Evolutionary conservation across 202 grass and related monocot species (phyloP), one percentile per base, ranked within the genome.

Genomic region (Setaria viridis): DNA sequence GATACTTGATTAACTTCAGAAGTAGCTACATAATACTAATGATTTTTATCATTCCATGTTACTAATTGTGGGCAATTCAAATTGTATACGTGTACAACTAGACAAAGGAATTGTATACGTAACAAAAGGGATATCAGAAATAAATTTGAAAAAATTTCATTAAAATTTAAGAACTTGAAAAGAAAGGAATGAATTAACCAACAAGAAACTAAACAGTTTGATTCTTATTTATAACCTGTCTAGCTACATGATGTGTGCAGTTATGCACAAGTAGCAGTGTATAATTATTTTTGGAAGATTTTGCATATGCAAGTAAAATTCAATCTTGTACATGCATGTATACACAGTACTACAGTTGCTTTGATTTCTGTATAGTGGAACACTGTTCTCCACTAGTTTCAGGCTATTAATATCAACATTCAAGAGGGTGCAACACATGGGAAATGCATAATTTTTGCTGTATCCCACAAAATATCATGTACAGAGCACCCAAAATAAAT

Each of bases 31-130:
- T 14, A 50, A 39, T 2, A 30, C 15, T 34, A 70, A 43, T 19
- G 39, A 35, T 70, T 9, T 1, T 48, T 85, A 51, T 77, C 79
- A 91, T 88, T 77, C 56, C 71, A 91, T 88, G 85, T 13, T 67
- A 30, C 39, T 21, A 79, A 48, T 76, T 65, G 79, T 21, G 8
- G 15, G 12, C 11, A 79, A 79, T 20, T 67, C 11, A 53, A 69
- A 47, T 48, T 11, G 43, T 48, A 48, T 47, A 46, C 16, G 1
- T 15, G 1, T 48, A 39, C 45, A 34, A 50, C 7, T 69, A 54
- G 37, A 46, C 0, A 10, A 29, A 63, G 7, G 39, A 39, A 72
- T 25, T 41, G 9, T 30, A 15, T 3, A 19, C 15, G 54, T 3
- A 6, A 64, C 7, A 39, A 75, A n/a, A 45, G 0, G 67, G 4